Evolutionary conservation across 176 grass and related monocot genomes (phyloP), one percentile per base, ranked within the genome.

Genomic region (Aegilops umbellulata): DNA sequence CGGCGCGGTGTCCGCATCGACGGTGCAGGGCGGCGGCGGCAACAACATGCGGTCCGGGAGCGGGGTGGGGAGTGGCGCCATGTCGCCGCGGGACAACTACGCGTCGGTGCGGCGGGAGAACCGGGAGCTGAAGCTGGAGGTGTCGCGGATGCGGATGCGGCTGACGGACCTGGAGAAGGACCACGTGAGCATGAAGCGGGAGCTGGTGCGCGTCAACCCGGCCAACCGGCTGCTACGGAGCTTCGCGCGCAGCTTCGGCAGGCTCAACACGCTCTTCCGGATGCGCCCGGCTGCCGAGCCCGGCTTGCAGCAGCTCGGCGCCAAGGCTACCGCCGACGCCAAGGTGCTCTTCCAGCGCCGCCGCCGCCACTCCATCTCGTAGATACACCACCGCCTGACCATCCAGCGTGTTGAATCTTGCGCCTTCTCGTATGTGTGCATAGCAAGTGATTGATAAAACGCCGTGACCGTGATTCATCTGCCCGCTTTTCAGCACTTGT

Each of bases 101-200:
- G 96, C 96, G n/a, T 98, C 93, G 4, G 93, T 98, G 47, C 51
- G 96, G 31, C 89, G 93, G 44, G 96, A 98, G 88, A 98, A 98
- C 85, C 81, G 93, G 64, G 96, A 98, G 79, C 89, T 98, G 15
- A 95, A 95, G 81, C 89, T 98, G 60, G 96, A 98, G 86, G 93
- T 98, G 60, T 92, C 93, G 22, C 91, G 96, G 30, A 98, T 98
- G 96, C 80, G 96, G 80, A 92, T 98, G 92, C 82, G 96, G 57
- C 86, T 98, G 15, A 98, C 91, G 16, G 93, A 98, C 83, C 85
- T 98, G 81, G 96, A 98, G 86, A 98, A 98, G 90, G 96, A 95
- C 86, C 96, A 98, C 82, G 93, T 94, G 7, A 95, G 88, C 64
- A 98, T 98, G 96, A 94, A 94, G 77, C 93, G 91, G 38, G 92